Evolutionary conservation across 768 basidiomycete genomes (phyloP).

Genomic region (Naematelia aurantialba): DNA sequence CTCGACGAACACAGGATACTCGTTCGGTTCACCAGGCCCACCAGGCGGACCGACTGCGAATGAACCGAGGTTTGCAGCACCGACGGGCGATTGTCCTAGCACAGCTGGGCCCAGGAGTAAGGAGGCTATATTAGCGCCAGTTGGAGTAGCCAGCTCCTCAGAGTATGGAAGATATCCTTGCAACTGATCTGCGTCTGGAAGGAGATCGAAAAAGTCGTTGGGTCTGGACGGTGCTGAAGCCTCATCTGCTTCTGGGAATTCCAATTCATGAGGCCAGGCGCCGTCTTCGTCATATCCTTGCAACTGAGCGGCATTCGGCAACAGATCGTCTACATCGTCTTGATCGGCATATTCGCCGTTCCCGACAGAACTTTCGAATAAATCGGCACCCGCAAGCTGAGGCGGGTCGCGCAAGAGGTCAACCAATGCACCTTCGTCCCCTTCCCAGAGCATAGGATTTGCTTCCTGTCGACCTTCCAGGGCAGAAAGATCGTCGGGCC

Average conservation of each 20-base stretch:
- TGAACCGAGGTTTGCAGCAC: background rate
- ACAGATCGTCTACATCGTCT: background rate
- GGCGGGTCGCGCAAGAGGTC: conserved; percentile 2
- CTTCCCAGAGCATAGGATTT: background rate
- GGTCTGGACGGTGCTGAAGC: background rate
- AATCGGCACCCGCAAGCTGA: background rate
- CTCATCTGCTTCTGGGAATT: too few species aligned
- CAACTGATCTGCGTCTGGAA: background rate
- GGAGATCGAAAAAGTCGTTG: background rate
- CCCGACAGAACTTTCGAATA: background rate
- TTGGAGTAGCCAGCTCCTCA: background rate
- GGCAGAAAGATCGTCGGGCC: too few species aligned
- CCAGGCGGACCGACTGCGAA: background rate
- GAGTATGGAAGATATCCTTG: background rate
- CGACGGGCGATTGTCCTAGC: background rate
- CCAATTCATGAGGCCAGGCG: background rate
- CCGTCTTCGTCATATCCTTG: background rate
- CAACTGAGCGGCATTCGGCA: background rate
- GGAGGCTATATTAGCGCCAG: background rate
- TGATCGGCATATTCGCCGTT: background rate
- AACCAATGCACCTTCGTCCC: background rate
- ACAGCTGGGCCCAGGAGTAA: background rate
- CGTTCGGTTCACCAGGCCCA: background rate
- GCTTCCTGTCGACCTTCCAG: too few species aligned
- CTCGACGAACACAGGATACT: too few species aligned